These are phyloP conservation scores for Adansonia madagascariensis DNA, from an alignment of 441 rosid species.

Conservation along the genomic window DNA sequence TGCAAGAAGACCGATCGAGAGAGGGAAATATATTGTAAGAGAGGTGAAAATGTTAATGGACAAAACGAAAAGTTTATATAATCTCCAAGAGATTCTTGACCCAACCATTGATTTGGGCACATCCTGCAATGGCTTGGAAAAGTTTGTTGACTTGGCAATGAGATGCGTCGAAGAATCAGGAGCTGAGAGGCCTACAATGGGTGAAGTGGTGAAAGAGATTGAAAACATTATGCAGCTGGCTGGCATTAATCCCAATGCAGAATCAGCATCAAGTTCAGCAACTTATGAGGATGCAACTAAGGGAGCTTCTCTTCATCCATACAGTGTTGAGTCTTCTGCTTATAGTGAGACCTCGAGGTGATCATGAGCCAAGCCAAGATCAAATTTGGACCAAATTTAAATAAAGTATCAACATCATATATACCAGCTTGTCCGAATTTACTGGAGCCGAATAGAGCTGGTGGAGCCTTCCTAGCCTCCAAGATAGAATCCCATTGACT, in stretches of 20 bases:
- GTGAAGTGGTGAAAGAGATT: conserved; percentile 76
- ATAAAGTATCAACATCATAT: background rate
- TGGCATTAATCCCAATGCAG: conserved; percentile 65
- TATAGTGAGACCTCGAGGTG: conserved; percentile 35
- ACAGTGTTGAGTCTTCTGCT: conserved; percentile 35
- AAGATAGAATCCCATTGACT: conserved; percentile 40
- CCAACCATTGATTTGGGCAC: conserved; percentile 40
- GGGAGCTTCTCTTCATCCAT: conserved; percentile 43
- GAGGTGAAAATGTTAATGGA: conserved; percentile 62
- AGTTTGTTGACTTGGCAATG: conserved; percentile 71
- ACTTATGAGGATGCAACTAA: conserved; percentile 40
- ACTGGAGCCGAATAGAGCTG: background rate
- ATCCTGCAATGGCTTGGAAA: conserved; percentile 54
- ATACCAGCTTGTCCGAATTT: background rate
- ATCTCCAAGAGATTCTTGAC: conserved; percentile 64
- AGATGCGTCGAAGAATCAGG: conserved; percentile 66
- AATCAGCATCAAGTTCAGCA: conserved; percentile 62
- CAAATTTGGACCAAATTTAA: background rate
- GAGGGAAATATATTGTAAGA: conserved; percentile 69
- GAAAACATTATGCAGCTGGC: conserved; percentile 67
- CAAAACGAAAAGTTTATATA: conserved; percentile 55
- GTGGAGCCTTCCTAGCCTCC: background rate
- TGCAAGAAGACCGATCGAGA: conserved; percentile 62
- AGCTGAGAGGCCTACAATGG: conserved; percentile 67
- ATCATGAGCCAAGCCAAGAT: background rate